Percentiles rank a stretch among this genome's conserved stretches.
Evolutionary conservation across 176 grass and related monocot species (phyloP).

Genomic region (Rhynchospora pubera): DNA sequence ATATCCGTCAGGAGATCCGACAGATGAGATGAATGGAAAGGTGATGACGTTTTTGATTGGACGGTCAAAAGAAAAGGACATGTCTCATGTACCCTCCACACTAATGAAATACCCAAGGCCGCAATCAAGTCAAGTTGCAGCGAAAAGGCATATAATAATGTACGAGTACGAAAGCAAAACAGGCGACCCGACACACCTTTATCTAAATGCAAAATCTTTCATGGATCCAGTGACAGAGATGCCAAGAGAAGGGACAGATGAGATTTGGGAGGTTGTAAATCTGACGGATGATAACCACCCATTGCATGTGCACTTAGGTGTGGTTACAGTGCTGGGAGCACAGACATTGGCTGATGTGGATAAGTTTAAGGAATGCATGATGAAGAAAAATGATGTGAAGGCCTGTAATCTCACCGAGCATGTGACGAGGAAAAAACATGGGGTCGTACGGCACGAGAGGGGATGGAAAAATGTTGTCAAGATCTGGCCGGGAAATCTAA

Average conservation of each 20-base stretch:
- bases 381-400: constrained; percentile 38
- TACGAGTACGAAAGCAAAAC: constrained; percentile 68
- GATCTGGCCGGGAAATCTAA: constrained; percentile 42
- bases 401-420: constrained; percentile 30
- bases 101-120: constrained; percentile 34
- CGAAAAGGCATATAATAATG: constrained; percentile 52
- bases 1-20: constrained; percentile 58
- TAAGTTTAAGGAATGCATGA: constrained; percentile 62
- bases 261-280: constrained; percentile 91
- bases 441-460: constrained; percentile 37
- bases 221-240: constrained; percentile 75
- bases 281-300: constrained; percentile 93
- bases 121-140: not conserved
- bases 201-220: constrained; percentile 64
- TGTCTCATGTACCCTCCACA: constrained; percentile 27
- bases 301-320: constrained; percentile 64
- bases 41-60: constrained; percentile 76
- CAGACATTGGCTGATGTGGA: constrained; percentile 35
- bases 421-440: constrained; percentile 17
- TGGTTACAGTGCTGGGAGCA: constrained; percentile 49
- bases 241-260: constrained; percentile 48
- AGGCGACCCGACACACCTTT: constrained; percentile 76
- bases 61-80: constrained; percentile 21
- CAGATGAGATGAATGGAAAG: constrained; percentile 45
- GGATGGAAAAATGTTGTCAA: constrained; percentile 98